Conservation (phyloP, 2,329 filamentous ascomycete genomes). For the Cladosporium sp. region DNA sequence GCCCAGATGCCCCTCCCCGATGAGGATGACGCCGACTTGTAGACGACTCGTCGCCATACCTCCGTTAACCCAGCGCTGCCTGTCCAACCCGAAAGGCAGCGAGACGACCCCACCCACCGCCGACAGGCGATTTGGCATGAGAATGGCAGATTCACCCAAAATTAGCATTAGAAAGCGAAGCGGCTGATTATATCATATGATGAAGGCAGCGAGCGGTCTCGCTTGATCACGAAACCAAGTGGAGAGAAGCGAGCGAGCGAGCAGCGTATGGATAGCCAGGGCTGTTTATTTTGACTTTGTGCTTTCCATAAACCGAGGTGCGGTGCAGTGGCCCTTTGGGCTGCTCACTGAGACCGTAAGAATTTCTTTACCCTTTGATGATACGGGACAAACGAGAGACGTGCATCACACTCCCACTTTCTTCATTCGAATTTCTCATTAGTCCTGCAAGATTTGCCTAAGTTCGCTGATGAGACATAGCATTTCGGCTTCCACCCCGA, state of each 20-base stretch:
- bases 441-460: background rate
- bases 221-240: slow-evolving; percentile 7
- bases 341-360: background rate
- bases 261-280: slow-evolving; percentile 12
- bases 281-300: slow-evolving; percentile 11
- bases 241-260: slow-evolving; percentile 8
- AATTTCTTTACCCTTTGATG: slow-evolving; percentile 10
- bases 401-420: background rate
- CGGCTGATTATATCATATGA: slow-evolving; percentile 13
- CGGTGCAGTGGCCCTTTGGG: slow-evolving; percentile 1
- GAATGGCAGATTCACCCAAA: slow-evolving; percentile 11
- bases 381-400: slow-evolving; percentile 7
- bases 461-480: background rate
- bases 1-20: slow-evolving; percentile 82
- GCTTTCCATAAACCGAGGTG: slow-evolving; percentile 7
- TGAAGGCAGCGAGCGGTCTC: slow-evolving; percentile 10
- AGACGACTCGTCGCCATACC: slow-evolving; percentile 20
- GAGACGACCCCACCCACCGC: slow-evolving; percentile 2
- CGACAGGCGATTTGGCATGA: slow-evolving; percentile 6
- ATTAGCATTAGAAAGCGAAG: slow-evolving; percentile 14
- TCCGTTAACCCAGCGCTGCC: background rate
- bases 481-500: too few species aligned
- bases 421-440: background rate
- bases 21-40: slow-evolving; percentile 75
- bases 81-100: background rate